Evolutionary conservation across 495 filamentous ascomycete species (phyloP), one percentile per base, ranked within the genome.

Genomic region (Pyrenula massariospora): DNA sequence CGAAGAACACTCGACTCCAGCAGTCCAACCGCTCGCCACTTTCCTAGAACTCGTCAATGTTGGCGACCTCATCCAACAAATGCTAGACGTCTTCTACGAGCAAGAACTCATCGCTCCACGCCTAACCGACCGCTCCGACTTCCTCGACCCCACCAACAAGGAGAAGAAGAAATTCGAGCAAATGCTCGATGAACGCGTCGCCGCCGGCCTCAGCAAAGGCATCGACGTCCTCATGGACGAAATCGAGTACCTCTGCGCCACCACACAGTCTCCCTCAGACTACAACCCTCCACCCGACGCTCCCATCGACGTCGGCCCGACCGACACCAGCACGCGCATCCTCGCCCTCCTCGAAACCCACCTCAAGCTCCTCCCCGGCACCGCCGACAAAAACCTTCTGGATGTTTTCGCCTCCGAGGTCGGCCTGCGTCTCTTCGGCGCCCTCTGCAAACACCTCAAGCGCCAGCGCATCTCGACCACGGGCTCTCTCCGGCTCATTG

Each of bases 401-500:
- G 93, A 99, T 64, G 93, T 97, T 20, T 99, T 99, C 74, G 96
- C 95, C 68, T 91, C 95, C 72, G 93, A 99, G 73, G 92, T 97
- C 24, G 94, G 93, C 1, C 77, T 97, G 47, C 85, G 94, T 19
- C 79, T 97, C 19, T 97, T 97, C 69, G 81, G 84, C 0, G 87
- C 86, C 12, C 70, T 97, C 36, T 96, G 91, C 76, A 97, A 99
- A 68, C 94, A 99, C 70, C 79, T 99, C 55, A 97, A 97, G 73
- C 84, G 94, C 48, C 93, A 97, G 70, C 83, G 93, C 58, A 83
- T 99, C 70, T 89, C 84, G 63, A 86, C 89, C 15, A 87, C 90
- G 56, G 93, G 93, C 55, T 89, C 93, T 22, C 79, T 97, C 57
- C 91, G 88, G 68, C 77, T 99, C 50, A 97, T 98, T 64, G 90